phyloP scores from a whole-genome alignment of 129 eudicot genomes.

The Escallonia herrerae region DNA sequence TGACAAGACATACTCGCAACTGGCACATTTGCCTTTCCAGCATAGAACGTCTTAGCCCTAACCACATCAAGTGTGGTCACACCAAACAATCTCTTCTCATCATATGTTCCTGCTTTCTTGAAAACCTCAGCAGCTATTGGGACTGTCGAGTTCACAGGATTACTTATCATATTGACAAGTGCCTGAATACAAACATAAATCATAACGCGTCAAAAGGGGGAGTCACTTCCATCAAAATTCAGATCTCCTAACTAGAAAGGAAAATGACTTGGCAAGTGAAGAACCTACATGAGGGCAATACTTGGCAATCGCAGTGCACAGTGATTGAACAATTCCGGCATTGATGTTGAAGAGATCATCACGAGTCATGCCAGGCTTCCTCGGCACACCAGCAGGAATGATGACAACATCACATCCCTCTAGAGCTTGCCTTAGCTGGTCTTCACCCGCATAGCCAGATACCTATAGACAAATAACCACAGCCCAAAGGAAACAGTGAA shows the following conservation, averaged over 20 bases:
- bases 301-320: conserved; percentile 72
- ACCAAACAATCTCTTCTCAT: conserved; percentile 75
- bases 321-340: conserved; percentile 84
- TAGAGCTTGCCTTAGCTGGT: conserved; percentile 65
- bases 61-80: conserved; percentile 96
- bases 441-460: conserved; percentile 65
- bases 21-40: conserved; percentile 71
- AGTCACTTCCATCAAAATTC: background rate
- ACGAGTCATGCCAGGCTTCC: conserved; percentile 99
- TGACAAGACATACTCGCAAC: conserved; percentile 50
- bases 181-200: conserved; percentile 32
- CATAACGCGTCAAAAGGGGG: background rate
- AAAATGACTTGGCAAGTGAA: background rate
- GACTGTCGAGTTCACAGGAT: conserved; percentile 93
- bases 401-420: conserved; percentile 84
- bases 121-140: conserved; percentile 97
- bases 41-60: conserved; percentile 91
- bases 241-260: background rate
- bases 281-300: conserved; percentile 75
- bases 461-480: conserved; percentile 27
- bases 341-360: conserved; percentile 97
- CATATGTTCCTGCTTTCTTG: conserved; percentile 90
- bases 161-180: conserved; percentile 82
- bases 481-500: no score
- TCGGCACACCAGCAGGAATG: conserved; percentile 95